A percentile compares a stretch with the other conserved stretches of the same genome.
These are phyloP conservation scores for Beverwykella pulmonaria DNA, from an alignment of 495 filamentous ascomycete genomes.

Conservation along the genomic window DNA sequence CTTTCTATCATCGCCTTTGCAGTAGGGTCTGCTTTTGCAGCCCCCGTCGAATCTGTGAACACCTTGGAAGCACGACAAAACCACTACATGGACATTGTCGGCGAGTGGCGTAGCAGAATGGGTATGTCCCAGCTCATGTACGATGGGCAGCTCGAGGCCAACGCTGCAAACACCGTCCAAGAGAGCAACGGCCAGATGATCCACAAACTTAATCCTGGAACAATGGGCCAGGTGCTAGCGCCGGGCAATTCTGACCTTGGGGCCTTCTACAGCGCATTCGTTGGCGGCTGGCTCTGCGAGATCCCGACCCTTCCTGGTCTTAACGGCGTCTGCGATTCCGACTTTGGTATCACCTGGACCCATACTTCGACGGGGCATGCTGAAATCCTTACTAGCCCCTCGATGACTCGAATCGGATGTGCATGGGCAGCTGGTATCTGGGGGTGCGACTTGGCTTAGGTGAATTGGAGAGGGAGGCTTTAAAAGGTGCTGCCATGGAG, in stretches of 20 bases:
- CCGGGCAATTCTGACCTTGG: neutral
- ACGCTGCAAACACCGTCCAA: neutral
- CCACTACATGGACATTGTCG: constrained; percentile 15
- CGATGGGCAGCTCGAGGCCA: neutral
- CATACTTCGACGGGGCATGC: constrained; percentile 13
- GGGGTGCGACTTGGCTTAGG: constrained; percentile 12
- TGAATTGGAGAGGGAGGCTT: too few relatives aligned
- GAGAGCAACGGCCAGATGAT: constrained; percentile 10
- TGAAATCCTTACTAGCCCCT: constrained; percentile 5
- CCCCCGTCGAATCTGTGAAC: constrained; percentile 1
- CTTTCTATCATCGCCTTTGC: constrained; percentile 16
- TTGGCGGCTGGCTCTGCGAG: constrained; percentile 26
- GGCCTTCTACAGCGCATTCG: constrained; percentile 14
- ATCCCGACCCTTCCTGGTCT: constrained; percentile 4
- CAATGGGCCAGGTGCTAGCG: constrained; percentile 9
- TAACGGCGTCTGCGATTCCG: neutral
- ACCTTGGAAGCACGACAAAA: neutral
- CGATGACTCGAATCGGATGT: constrained; percentile 6
- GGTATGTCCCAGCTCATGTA: neutral
- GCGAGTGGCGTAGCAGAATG: constrained; percentile 3
- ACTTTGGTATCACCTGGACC: neutral
- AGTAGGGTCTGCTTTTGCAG: constrained; percentile 5
- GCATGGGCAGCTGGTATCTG: constrained; percentile 3
- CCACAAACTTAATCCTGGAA: constrained; percentile 6
- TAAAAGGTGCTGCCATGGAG: too few relatives aligned